Conservation (phyloP, 2,329 filamentous ascomycete species). For the Aspergillus sp. region DNA sequence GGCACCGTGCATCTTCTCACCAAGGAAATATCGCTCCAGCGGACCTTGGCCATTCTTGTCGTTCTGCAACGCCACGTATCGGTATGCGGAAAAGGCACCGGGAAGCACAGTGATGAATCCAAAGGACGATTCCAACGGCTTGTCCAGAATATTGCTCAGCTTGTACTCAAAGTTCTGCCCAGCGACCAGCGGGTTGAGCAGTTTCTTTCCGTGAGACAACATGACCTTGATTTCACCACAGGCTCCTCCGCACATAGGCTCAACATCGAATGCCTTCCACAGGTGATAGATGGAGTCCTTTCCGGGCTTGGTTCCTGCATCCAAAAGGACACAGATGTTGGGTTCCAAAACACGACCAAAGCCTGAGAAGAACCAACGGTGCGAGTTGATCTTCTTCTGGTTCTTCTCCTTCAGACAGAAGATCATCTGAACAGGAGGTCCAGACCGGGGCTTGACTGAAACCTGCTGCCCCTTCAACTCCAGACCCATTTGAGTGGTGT, state of each 20-base stretch:
- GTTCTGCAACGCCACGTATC: conserved; percentile 90
- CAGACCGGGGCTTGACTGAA: conserved; percentile 70
- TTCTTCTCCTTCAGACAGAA: conserved; percentile 99
- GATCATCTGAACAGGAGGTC: conserved; percentile 89
- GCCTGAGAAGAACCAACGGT: conserved; percentile 98
- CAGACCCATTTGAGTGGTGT: conserved; percentile 59
- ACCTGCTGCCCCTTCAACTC: conserved; percentile 89
- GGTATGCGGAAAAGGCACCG: conserved; percentile 97
- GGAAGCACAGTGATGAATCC: conserved; percentile 96
- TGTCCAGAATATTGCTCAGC: conserved; percentile 99
- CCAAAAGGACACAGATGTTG: conserved; percentile 93
- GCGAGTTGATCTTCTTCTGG: conserved; percentile 99
- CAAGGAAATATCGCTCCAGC: conserved; percentile 92
- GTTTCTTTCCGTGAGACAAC: conserved; percentile 78
- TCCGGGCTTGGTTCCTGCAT: conserved; percentile 92
- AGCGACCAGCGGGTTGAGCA: conserved; percentile 89
- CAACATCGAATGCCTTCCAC: conserved; percentile 97
- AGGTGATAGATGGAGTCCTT: conserved; percentile 94
- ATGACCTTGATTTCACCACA: conserved; percentile 99
- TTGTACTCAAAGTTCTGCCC: conserved; percentile 99
- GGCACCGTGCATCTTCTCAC: conserved; percentile 90
- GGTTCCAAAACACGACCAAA: conserved; percentile 90
- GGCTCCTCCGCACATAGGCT: conserved; percentile 94
- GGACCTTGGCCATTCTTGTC: conserved; percentile 92
- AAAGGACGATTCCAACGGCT: conserved; percentile 93